Conservation (phyloP, 768 basidiomycete species). For the Russula emetica region DNA sequence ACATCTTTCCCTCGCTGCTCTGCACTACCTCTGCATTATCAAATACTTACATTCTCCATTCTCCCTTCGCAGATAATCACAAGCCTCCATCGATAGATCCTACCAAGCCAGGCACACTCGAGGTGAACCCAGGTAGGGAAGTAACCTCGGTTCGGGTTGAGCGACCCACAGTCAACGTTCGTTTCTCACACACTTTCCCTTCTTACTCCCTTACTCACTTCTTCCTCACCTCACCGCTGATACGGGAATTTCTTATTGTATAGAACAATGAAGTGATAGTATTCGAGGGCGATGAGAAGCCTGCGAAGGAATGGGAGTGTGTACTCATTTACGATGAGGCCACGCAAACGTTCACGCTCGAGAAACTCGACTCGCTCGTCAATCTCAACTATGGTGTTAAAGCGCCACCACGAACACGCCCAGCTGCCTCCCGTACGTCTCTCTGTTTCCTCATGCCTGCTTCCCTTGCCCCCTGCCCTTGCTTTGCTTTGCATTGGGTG, state of each 20-base stretch:
- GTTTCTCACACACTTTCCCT: conserved; percentile 23
- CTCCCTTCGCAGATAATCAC: conserved; percentile 55
- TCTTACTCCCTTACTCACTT: too few species aligned
- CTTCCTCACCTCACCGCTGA: not conserved
- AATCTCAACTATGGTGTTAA: conserved; percentile 23
- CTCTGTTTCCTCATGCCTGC: not conserved
- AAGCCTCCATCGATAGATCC: conserved; percentile 68
- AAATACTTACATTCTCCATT: not conserved
- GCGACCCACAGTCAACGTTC: conserved; percentile 61
- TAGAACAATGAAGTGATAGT: conserved; percentile 51
- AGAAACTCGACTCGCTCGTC: conserved; percentile 27
- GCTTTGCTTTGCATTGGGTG: not conserved
- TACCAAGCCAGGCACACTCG: conserved; percentile 59
- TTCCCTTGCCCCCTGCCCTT: not conserved
- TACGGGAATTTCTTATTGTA: conserved; percentile 1
- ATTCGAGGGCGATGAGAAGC: conserved; percentile 54
- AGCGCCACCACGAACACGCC: conserved; percentile 14
- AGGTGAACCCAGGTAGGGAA: conserved; percentile 53
- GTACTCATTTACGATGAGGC: conserved; percentile 79
- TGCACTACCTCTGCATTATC: not conserved
- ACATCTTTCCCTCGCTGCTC: not conserved
- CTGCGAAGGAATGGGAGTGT: conserved; percentile 68
- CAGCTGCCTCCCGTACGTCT: conserved; percentile 24
- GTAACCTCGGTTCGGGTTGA: conserved; percentile 54
- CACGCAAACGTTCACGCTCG: conserved; percentile 31